Evolutionary conservation across 257 asterid species (phyloP), one percentile per base, ranked within the genome.

Genomic region (Prunella vulgaris): DNA sequence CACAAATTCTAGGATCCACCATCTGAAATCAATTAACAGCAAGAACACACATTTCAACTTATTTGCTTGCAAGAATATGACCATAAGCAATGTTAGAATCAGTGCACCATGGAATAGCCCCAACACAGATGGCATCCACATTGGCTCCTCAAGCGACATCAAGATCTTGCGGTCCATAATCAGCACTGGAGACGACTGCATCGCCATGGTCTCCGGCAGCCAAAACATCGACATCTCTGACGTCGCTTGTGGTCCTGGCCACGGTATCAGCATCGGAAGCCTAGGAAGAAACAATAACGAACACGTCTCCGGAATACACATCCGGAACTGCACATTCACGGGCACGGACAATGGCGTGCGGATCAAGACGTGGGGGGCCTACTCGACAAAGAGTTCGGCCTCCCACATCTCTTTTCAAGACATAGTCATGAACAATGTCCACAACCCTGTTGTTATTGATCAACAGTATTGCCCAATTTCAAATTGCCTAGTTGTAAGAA

Each of bases 341-440:
- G 80, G 80, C 1, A 70, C 93, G 1, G 81, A 82, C n/a, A 87
- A 88, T 32, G 97, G 95, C 2, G 82, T 81, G 25, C 76, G 97
- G 77, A 84, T 90, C 70, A 90, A 90, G 78, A 90, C 97, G 2
- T 86, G 93, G 93, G 84, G 93, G 88, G 78, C 86, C 0, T 73
- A 84, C 1, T 83, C 95, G 2, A 9, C 25, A 14, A 7, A 66
- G 6, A 80, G 81, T 21, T 14, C 74, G 59, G 93, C 84, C 28
- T 66, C 88, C 0, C 69, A 78, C 73, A 64, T 90, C 1, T 65
- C 25, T 13, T 90, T 80, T 54, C 71, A 80, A n/a, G 64, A 83
- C 64, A 80, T 90, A 35, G 10, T 21, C 44, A 88, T 90, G 93
- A 32, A 27, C 10, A 33, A 81, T 40, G 91, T 81, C 33, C 7